Percentiles rank a stretch among this genome's conserved stretches.
These are phyloP conservation scores for Sclerotinia minor DNA, from an alignment of 2,329 filamentous ascomycete genomes.

Conservation along the genomic window DNA sequence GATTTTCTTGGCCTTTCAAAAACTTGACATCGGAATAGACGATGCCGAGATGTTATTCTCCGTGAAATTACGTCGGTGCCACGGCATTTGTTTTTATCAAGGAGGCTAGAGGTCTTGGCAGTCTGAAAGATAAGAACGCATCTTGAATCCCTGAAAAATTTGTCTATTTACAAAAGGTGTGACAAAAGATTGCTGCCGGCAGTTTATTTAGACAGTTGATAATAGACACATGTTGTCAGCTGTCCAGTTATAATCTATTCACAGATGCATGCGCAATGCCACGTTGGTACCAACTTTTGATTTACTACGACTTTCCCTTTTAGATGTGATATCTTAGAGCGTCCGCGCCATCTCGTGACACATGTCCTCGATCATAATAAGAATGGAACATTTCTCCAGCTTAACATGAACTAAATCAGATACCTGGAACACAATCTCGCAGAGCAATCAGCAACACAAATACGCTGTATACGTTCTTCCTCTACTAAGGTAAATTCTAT, in stretches of 20 bases:
- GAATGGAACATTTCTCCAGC: background rate
- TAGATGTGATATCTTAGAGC: background rate
- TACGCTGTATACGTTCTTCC: background rate
- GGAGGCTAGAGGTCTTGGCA: background rate
- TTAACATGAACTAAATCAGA: background rate
- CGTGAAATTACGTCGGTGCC: background rate
- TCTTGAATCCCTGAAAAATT: background rate
- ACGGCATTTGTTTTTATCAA: background rate
- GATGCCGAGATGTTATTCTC: no score
- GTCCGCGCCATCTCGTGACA: background rate
- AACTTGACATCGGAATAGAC: no score
- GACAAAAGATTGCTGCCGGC: background rate
- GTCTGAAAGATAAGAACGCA: constrained; percentile 2
- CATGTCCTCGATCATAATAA: background rate
- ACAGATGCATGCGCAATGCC: background rate
- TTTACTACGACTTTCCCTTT: background rate
- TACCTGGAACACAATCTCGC: background rate
- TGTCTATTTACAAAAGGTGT: background rate
- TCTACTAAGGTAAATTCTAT: background rate
- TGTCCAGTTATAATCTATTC: background rate
- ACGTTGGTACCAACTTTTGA: background rate
- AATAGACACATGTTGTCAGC: no score
- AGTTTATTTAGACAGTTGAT: no score
- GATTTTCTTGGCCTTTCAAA: no score
- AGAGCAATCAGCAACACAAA: background rate